A percentile compares a stretch with the other conserved stretches of the same genome.
These are phyloP conservation scores for Sanghuangporus weigelae DNA, from an alignment of 1,284 basidiomycete species.

Conservation along the genomic window DNA sequence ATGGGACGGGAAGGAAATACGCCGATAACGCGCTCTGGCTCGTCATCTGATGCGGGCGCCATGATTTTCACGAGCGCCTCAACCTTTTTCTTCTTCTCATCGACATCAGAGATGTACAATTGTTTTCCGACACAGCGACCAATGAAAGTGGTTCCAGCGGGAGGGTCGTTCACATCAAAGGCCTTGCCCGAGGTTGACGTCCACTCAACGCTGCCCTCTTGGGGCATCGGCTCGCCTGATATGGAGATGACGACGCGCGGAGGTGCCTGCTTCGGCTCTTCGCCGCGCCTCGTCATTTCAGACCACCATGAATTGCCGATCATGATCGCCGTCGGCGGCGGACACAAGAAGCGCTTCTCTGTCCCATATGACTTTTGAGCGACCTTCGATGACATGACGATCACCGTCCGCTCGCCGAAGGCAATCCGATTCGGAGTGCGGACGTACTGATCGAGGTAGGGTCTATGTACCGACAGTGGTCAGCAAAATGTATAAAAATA, in stretches of 20 bases:
- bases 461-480: slow-evolving; percentile 35
- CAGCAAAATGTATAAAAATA: background rate
- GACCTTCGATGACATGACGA: slow-evolving; percentile 94
- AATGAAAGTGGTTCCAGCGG: slow-evolving; percentile 74
- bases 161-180: slow-evolving; percentile 77
- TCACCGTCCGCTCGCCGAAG: slow-evolving; percentile 88
- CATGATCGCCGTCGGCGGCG: slow-evolving; percentile 91
- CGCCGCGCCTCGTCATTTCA: slow-evolving; percentile 62
- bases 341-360: slow-evolving; percentile 95
- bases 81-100: slow-evolving; percentile 89
- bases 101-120: slow-evolving; percentile 85
- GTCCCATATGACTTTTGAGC: slow-evolving; percentile 97
- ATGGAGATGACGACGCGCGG: slow-evolving; percentile 87
- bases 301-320: slow-evolving; percentile 96
- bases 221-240: slow-evolving; percentile 82
- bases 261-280: slow-evolving; percentile 69
- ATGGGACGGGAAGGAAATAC: slow-evolving; percentile 88
- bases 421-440: slow-evolving; percentile 81
- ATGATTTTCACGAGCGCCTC: slow-evolving; percentile 87
- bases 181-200: slow-evolving; percentile 75
- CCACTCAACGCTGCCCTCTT: slow-evolving; percentile 83
- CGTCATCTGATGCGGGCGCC: slow-evolving; percentile 73
- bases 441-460: slow-evolving; percentile 81
- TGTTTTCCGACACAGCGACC: slow-evolving; percentile 89
- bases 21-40: slow-evolving; percentile 77